Evolutionary conservation across 2,329 filamentous ascomycete genomes (phyloP), one percentile per base, ranked within the genome.

Genomic region (Tolypocladium nubicola): DNA sequence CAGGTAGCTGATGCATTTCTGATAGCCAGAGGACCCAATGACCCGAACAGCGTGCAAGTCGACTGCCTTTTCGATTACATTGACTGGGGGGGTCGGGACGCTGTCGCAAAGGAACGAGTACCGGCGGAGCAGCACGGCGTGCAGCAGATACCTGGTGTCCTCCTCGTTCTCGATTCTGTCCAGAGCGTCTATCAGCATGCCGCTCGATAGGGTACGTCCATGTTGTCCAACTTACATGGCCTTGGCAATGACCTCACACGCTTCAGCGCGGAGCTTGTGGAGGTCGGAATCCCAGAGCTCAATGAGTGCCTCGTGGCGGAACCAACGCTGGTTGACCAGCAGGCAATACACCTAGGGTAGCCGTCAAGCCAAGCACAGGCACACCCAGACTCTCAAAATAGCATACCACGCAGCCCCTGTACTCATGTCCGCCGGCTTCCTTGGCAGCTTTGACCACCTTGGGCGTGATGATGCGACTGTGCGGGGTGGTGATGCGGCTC

Each of bases 221-320:
- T 3, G 14, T 21, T 30, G 13, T 49, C 10, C 30, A 21, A 67
- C 76, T 66, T 65, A 81, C 79, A 87, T 76, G 30, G 82, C 78
- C 76, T 97, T 99, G 23, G 94, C 92, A 66, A 99, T 87, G 53
- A 97, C 86, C 71, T 97, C 91, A 68, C 91, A 96, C 16, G 94
- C 92, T 2, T 82, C 77, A 2, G 90, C 90, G 37, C 93, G 84
- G 41, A 94, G 76, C 47, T 86, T 75, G 69, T 96, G 90, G 43
- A 97, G 78, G 59, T 90, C 87, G 8, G 92, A 86, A 71, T 99
- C 93, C 90, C 93, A 99, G 2, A 97, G 82, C 77, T 99, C 94
- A 8, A 86, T 71, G 35, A 79, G 61, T 1, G 90, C 85, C 74
- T 97, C 92, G 60, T 83, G 84, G 68, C 83, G 86, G 73, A 97